Base-by-base conservation (phyloP, 371 early-diverging fungal genomes). In the Chytridium lagenaria region DNA sequence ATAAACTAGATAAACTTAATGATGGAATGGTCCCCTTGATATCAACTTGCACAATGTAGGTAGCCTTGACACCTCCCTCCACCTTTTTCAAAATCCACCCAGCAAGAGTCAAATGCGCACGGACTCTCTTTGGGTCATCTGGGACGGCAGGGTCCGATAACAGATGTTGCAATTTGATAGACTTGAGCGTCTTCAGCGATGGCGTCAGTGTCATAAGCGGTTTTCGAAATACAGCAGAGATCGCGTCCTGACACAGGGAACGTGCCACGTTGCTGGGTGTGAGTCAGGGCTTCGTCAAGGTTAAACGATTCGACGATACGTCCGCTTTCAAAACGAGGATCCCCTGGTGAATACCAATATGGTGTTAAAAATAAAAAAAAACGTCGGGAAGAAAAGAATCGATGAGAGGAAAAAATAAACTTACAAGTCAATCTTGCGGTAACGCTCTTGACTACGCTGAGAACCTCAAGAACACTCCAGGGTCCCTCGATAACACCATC, bases 41-140 rank as follows among this genome's bases (percentile, higher is more conserved):
- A 59, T 82, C 83, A 15, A 82, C 76, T 36, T 82, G 77, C 0
- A 79, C 77, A 39, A 82, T 74, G 71, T 82, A 82, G 36, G 78
- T 73, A 15, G 66, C 68, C 12, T 33, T 37, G 16, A 80, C 67
- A 19, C 80, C 80, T 22, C 59, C 61, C 10, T 69, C 57, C 1
- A 68, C 51, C 26, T 50, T 31, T 36, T 50, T 67, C 30, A 80
- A 31, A 23, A 74, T 67, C 83, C 83, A 83, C n/a, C 78, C 78
- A 19, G 77, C 72, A n/a, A 79, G 39, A 23, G 69, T 64, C 34
- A 81, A 59, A 23, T 77, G 63, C 16, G 78, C 83, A 5, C 83
- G 73, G 23, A 78, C 77, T 26, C 70, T 68, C 37, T 72, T 73
- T n/a, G 67, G 31, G 55, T 79, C 72, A 0, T 33, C 71, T 1